Base-by-base conservation (phyloP, 2,329 filamentous ascomycete genomes). In the Thermomyces lanuginosus region DNA sequence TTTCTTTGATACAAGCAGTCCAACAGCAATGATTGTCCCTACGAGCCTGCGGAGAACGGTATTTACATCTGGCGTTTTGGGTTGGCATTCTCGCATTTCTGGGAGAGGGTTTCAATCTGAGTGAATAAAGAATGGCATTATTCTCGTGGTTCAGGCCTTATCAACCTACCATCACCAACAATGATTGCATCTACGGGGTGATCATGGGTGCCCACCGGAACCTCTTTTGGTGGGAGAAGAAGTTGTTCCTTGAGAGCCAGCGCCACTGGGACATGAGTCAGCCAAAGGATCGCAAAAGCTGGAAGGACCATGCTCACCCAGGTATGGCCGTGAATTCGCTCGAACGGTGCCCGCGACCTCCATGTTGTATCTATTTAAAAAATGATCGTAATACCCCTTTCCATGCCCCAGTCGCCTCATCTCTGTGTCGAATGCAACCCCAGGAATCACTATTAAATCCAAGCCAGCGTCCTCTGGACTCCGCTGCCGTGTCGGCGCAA, bases 301-400 rank as follows among this genome's bases (percentile, higher is more conserved):
- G 21, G 29, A 18, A 5, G 23, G 28, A 25, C 36, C 44, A 62
- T 12, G 9, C 18, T 57, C 55, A 74, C 69, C 65, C 41, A 72
- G 63, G 56, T 66, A 63, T 40, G 66, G 68, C 57, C 66, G 68
- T 37, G 49, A 52, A 25, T 42, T 33, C 36, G 37, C 42, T 30
- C 36, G 38, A 42, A 43, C 39, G 37, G 35, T 41, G 38, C 34
- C 42, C 37, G 35, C 42, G 23, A 42, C 40, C 41, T 52, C 51
- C 49, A 53, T 51, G 52, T 64, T 49, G 65, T 84, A 92, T 40
- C 76, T 71, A 44, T 76, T 70, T 46, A 98, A 58, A 53, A 92
- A 98, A 51, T 74, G 78, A 58, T 98, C 89, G 61, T 98, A 98
- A 58, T 92, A 98, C 16, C 89, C 89, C 53, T 82, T 92, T 30